Conservation (phyloP, 139 green algal species). For the Diplosphaera chodatii region DNA sequence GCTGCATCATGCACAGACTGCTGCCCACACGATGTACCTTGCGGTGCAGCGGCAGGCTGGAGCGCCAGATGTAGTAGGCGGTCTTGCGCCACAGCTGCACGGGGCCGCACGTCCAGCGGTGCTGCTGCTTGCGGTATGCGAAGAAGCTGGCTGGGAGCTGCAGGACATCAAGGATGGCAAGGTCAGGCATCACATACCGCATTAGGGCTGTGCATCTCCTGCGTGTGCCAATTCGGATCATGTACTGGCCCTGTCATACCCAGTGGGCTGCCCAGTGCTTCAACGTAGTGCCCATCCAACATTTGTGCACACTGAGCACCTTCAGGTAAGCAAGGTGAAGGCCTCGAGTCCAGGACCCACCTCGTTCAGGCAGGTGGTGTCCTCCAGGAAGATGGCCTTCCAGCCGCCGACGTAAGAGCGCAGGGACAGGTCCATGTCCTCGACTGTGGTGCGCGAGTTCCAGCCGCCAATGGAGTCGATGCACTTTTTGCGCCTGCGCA, state of each 20-base stretch:
- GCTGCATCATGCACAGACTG: no score
- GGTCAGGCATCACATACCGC: no score
- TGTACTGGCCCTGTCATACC: no score
- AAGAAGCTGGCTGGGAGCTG: conserved; percentile 87
- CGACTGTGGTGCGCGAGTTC: conserved; percentile 87
- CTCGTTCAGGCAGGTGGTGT: conserved; percentile 77
- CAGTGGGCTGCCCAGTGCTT: no score
- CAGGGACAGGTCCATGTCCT: conserved; percentile 88
- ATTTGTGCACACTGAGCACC: no score
- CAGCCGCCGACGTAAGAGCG: conserved; percentile 77
- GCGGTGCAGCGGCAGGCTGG: conserved; percentile 35
- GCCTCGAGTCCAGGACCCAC: no score
- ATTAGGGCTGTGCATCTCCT: no score
- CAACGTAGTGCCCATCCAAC: no score
- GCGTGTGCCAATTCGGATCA: no score
- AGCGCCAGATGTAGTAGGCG: conserved; percentile 53
- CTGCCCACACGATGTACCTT: conserved; percentile 23
- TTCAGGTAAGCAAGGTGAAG: no score
- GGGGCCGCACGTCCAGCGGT: conserved; percentile 85
- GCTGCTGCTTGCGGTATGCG: conserved; percentile 97
- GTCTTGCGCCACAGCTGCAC: conserved; percentile 70
- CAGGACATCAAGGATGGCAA: conserved; percentile 28
- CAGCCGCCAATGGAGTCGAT: conserved; percentile 88
- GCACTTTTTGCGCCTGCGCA: conserved; percentile 45
- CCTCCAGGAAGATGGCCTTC: conserved; percentile 77